phyloP scores from a whole-genome alignment of 192 early-diverging fungal genomes.

The Gamsiella multidivaricata region DNA sequence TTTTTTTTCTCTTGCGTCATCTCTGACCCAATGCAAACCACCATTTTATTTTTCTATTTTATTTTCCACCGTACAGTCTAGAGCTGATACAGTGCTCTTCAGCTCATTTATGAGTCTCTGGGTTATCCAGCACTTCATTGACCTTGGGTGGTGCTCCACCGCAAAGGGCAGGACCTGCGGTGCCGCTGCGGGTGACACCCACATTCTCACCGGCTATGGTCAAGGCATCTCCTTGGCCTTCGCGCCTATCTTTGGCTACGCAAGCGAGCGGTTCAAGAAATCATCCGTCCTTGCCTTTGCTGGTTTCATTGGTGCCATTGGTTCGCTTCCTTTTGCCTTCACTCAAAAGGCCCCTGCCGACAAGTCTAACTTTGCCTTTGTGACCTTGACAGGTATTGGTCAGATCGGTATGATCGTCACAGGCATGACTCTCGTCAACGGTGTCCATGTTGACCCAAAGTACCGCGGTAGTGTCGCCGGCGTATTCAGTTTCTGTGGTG shows the following conservation, averaged over 20 bases:
- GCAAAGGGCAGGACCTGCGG: constrained; percentile 24
- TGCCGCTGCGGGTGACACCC: constrained; percentile 40
- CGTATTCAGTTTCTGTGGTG: constrained; percentile 70
- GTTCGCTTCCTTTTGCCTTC: constrained; percentile 64
- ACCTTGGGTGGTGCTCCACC: constrained; percentile 62
- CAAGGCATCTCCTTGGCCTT: constrained; percentile 73
- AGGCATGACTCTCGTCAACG: constrained; percentile 71
- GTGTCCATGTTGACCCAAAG: constrained; percentile 53
- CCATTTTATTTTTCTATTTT: too few relatives aligned
- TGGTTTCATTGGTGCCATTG: constrained; percentile 59
- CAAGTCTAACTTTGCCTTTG: constrained; percentile 52
- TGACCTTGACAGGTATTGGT: constrained; percentile 63
- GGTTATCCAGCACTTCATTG: constrained; percentile 69
- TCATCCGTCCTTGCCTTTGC: constrained; percentile 53
- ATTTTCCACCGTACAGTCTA: too few relatives aligned
- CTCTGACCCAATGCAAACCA: too few relatives aligned
- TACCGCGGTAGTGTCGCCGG: constrained; percentile 73
- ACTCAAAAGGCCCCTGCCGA: constrained; percentile 55
- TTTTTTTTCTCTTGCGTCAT: too few relatives aligned
- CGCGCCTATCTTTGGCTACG: constrained; percentile 69
- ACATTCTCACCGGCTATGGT: constrained; percentile 62
- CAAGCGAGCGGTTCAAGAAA: constrained; percentile 49
- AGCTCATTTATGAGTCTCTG: constrained; percentile 75
- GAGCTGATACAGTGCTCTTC: constrained; percentile 77
- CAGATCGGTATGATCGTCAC: constrained; percentile 75